Evolutionary conservation across 495 filamentous ascomycete species (phyloP).

Genomic region (Xylaria nigripes): DNA sequence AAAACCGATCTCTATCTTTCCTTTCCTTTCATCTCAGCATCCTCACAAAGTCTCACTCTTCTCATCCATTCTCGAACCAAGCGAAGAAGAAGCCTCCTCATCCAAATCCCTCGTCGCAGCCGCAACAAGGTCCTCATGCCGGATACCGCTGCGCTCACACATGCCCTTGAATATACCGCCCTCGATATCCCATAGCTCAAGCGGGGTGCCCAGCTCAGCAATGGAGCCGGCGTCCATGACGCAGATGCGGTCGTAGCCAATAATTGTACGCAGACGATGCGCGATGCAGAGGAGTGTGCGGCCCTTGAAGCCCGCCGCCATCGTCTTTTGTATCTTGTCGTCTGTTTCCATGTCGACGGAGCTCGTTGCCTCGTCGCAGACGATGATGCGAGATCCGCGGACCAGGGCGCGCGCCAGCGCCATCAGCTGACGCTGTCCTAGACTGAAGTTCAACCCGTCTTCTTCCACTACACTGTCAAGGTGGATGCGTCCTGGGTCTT

Average conservation of each 20-base stretch:
- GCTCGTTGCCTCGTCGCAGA: conserved; percentile 92
- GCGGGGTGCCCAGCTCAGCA: conserved; percentile 73
- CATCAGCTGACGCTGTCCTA: conserved; percentile 96
- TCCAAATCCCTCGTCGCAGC: conserved; percentile 9
- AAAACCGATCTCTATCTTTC: too few species aligned
- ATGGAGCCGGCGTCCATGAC: conserved; percentile 90
- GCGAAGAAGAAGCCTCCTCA: neutral
- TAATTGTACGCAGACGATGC: conserved; percentile 84
- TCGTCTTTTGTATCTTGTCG: conserved; percentile 86
- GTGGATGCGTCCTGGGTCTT: conserved; percentile 52
- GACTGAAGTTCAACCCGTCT: conserved; percentile 89
- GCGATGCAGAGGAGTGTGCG: conserved; percentile 92
- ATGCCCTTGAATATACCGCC: conserved; percentile 79
- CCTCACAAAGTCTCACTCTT: conserved; percentile 3
- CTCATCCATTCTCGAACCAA: conserved; percentile 7
- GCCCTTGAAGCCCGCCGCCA: conserved; percentile 76
- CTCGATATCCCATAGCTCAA: conserved; percentile 50
- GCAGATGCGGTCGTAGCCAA: conserved; percentile 90
- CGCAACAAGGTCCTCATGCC: conserved; percentile 57
- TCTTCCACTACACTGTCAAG: conserved; percentile 85
- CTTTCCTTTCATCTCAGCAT: too few species aligned
- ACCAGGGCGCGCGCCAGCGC: conserved; percentile 86
- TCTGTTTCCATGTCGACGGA: conserved; percentile 96
- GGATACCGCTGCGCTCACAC: conserved; percentile 87
- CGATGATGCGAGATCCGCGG: conserved; percentile 77